Base-by-base conservation (phyloP, 2,329 filamentous ascomycete genomes). In the Chalaropsis thielavioides region DNA sequence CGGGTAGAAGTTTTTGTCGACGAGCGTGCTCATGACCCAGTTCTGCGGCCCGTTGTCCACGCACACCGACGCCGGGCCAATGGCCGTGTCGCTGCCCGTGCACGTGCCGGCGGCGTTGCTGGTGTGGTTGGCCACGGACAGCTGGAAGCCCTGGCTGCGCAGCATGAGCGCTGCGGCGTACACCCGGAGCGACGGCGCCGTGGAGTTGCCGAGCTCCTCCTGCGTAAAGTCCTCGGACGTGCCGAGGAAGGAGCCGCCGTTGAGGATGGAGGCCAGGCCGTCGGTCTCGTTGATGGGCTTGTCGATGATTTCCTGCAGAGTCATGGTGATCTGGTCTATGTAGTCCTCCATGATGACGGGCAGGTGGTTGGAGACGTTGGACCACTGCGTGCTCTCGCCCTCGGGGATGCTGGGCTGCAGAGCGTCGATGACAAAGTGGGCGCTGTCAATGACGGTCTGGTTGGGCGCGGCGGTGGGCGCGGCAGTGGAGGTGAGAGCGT, bases 171-270 rank as follows among this genome's bases (percentile, higher is more conserved):
- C 67, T 19, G 63, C 61, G 1, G 64, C 59, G 49, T 61, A 67
- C 3, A 62, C 51, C 35, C 67, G 49, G 17, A 69, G 35, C 40
- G 64, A 66, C 6, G 51, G 51, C 51, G n/a, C 51, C 24, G 19
- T 44, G 17, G 35, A 44, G 43, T 40, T 67, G 58, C 44, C 27
- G 15, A 69, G 61, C 22, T 69, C 67, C 38, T 46, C 31, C 41
- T 69, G 67, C 8, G 66, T 68, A 19, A 68, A 43, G 64, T 69
- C 68, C n/a, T 62, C 64, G 17, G 56, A 38, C 3, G 59, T 49
- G 7, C 68, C 66, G 54, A 68, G 65, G 61, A 68, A 68, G n/a
- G 41, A 19, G n/a, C 68, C 68, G 2, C 62, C 65, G 5, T 22
- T 13, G 3, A 68, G 44, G 27, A 67, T 41, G 15, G 56, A 17